phyloP scores from a whole-genome alignment of 345 rosid genomes.

The Clausena lansium region DNA sequence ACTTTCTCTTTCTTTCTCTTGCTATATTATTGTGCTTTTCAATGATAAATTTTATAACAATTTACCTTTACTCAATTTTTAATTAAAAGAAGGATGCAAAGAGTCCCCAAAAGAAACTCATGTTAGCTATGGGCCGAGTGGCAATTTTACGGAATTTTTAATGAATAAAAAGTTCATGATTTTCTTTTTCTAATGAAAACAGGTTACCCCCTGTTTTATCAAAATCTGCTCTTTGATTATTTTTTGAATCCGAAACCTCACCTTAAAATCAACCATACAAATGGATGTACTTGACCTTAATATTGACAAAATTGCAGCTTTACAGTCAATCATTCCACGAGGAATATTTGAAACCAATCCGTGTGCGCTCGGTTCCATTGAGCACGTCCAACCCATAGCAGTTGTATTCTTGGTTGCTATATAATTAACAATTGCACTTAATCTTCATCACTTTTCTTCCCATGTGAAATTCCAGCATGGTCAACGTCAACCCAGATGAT shows the following conservation, averaged over 20 bases:
- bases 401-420: background rate
- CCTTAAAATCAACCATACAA: background rate
- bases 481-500: background rate
- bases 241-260: background rate
- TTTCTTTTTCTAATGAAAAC: background rate
- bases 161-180: too few species aligned
- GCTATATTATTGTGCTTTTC: too few species aligned
- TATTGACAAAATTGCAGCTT: background rate
- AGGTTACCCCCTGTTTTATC: background rate
- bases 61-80: too few species aligned
- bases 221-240: background rate
- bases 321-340: background rate
- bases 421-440: background rate
- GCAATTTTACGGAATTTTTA: too few species aligned
- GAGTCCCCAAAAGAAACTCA: too few species aligned
- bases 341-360: background rate
- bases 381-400: background rate
- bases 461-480: constrained; percentile 7
- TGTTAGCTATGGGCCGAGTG: too few species aligned
- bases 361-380: background rate
- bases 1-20: too few species aligned
- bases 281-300: background rate
- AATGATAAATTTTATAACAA: too few species aligned
- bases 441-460: constrained; percentile 1
- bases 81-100: too few species aligned